Percentiles rank a stretch among this genome's conserved stretches.
phyloP scores from a whole-genome alignment of 345 rosid species.

The Populus nigra region DNA sequence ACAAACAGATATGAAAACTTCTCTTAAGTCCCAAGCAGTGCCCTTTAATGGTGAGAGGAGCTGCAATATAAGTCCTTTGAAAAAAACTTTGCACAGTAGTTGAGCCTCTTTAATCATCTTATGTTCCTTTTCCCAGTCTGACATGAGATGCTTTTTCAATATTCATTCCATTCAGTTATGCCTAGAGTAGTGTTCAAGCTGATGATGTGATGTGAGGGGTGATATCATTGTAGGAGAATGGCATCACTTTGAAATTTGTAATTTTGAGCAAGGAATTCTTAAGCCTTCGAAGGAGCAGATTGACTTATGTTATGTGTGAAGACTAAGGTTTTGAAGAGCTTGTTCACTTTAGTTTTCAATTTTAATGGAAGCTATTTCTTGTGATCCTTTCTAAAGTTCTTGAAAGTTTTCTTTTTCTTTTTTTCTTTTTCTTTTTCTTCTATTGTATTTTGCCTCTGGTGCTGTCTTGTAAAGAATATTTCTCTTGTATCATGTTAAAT shows the following conservation, averaged over 20 bases:
- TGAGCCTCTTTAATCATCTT: not conserved
- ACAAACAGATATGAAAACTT: not conserved
- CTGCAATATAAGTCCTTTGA: not conserved
- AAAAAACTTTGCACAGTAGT: not conserved
- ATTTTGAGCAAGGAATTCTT: not conserved
- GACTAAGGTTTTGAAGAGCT: not conserved
- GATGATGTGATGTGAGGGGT: not conserved
- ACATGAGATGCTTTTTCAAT: not conserved
- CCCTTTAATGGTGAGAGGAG: not conserved
- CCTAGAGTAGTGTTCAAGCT: not conserved
- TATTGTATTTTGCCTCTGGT: not conserved
- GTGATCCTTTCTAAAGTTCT: not conserved
- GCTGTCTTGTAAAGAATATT: not conserved
- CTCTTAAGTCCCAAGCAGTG: not conserved
- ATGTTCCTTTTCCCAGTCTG: not conserved
- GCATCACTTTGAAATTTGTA: not conserved
- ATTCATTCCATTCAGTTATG: not conserved
- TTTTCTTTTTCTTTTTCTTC: not conserved
- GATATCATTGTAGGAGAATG: not conserved
- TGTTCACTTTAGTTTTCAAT: not conserved
- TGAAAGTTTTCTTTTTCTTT: not conserved
- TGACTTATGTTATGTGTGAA: not conserved
- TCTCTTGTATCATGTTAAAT: not conserved
- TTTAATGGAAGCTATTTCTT: not conserved
- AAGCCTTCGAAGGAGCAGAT: not conserved